A percentile compares a stretch with the other conserved stretches of the same genome.
Evolutionary conservation across 805 yeast genomes (phyloP).

Genomic region (Pichia pseudocactophila): DNA sequence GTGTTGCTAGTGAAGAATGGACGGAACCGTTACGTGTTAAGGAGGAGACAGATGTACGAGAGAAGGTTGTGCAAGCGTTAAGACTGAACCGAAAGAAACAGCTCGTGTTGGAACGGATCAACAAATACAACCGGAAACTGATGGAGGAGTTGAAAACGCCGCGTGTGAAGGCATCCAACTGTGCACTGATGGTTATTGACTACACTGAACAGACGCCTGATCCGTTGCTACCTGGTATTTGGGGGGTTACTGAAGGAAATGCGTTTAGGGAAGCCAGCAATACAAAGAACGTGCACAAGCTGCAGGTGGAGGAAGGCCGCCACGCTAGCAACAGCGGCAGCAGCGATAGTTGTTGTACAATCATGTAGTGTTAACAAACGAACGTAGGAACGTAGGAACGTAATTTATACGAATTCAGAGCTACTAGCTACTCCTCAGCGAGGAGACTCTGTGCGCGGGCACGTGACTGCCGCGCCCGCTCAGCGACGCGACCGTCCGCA

Average conservation of each 20-base stretch:
- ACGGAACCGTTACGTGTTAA: background rate
- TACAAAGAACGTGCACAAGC: background rate
- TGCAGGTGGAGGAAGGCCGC: background rate
- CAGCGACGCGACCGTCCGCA: too few relatives aligned
- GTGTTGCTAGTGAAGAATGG: too few relatives aligned
- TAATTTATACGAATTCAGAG: too few relatives aligned
- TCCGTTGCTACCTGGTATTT: conserved; percentile 36
- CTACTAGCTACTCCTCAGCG: too few relatives aligned
- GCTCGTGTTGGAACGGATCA: conserved; percentile 52
- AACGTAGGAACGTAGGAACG: too few relatives aligned
- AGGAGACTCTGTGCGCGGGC: too few relatives aligned
- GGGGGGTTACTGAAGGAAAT: conserved; percentile 24
- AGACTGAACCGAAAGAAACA: conserved; percentile 36
- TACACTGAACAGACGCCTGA: conserved; percentile 38
- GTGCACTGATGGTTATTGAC: conserved; percentile 39
- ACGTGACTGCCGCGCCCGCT: too few relatives aligned
- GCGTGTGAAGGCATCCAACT: conserved; percentile 57
- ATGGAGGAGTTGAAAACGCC: conserved; percentile 44
- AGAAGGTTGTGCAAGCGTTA: conserved; percentile 20
- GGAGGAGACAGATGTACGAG: background rate
- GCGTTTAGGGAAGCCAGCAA: conserved; percentile 3
- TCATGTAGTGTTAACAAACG: too few relatives aligned
- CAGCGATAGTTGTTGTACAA: conserved; percentile 22
- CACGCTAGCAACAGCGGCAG: background rate
- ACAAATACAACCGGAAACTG: conserved; percentile 46